Conservation (phyloP, 2,329 filamentous ascomycete genomes). For the Pseudovirgaria hyperparasitica region DNA sequence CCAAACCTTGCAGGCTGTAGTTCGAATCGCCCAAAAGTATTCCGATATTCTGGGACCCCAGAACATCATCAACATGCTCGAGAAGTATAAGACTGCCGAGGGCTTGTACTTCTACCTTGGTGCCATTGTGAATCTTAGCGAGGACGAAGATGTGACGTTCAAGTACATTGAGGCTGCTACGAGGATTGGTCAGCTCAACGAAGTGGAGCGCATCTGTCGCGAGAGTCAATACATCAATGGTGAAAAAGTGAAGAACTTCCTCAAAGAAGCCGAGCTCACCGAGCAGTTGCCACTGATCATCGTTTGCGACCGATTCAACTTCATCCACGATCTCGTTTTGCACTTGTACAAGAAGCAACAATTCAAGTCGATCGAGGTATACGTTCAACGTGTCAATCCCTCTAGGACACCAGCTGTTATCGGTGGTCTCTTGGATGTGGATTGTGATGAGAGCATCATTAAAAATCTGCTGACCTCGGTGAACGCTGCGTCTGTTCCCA, state of each 20-base stretch:
- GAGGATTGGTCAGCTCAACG: slow-evolving; percentile 82
- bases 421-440: slow-evolving; percentile 86
- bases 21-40: slow-evolving; percentile 95
- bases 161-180: slow-evolving; percentile 99
- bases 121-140: slow-evolving; percentile 92
- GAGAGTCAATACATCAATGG: slow-evolving; percentile 81
- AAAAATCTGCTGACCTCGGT: slow-evolving; percentile 81
- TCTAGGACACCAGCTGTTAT: slow-evolving; percentile 82
- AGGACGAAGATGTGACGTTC: slow-evolving; percentile 93
- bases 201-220: slow-evolving; percentile 93
- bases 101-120: slow-evolving; percentile 97
- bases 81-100: slow-evolving; percentile 95
- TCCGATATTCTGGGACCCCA: slow-evolving; percentile 86
- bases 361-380: slow-evolving; percentile 97
- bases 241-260: slow-evolving; percentile 97
- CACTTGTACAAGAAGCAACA: slow-evolving; percentile 99
- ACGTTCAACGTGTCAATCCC: slow-evolving; percentile 94
- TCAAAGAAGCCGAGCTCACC: slow-evolving; percentile 85
- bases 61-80: slow-evolving; percentile 80
- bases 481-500: slow-evolving; percentile 72
- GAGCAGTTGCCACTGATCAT: slow-evolving; percentile 96
- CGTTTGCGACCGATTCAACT: slow-evolving; percentile 98
- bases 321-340: slow-evolving; percentile 90
- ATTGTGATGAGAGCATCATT: slow-evolving; percentile 94
- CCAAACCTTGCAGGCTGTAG: slow-evolving; percentile 87